Base-by-base conservation (phyloP, 805 yeast genomes). In the Zygotorulaspora sp. region DNA sequence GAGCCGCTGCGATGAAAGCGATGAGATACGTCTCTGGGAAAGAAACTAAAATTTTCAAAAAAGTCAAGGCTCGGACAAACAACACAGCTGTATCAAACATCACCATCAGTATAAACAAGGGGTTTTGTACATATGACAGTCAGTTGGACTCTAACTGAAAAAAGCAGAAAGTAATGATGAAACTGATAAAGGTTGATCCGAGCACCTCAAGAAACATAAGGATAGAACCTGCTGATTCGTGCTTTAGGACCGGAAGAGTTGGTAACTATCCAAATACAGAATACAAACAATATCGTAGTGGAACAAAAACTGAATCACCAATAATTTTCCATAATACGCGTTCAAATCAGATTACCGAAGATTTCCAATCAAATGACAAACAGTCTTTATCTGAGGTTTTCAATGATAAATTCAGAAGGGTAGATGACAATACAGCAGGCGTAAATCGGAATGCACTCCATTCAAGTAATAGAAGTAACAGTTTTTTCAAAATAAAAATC, bases 1-100 rank as follows among this genome's bases (percentile, higher is more conserved):
- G n/a, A n/a, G n/a, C n/a, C n/a, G n/a, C n/a, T 44, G 50, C 31
- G 48, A 48, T 45, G 49, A 40, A 40, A 18, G 22, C 35, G 27
- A 21, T 7, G 30, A 24, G 33, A 29, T 22, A 38, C 37, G 38
- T n/a, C n/a, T n/a, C n/a, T n/a, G n/a, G n/a, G n/a, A n/a, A n/a
- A n/a, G 26, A 7, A 23, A 23, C 26, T 5, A 23, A 7, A 13
- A 7, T 11, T 23, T 23, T 13, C 4, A 11, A 4, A 23, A 23
- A 23, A 23, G 12, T 11, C 12, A 5, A 13, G 26, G 12, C 26
- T 7, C 12, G 26, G 26, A 23, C 8, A 23, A 23, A 13, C 4
- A 13, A 23, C 8, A 23, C n/a, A n/a, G n/a, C n/a, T n/a, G n/a
- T n/a, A n/a, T n/a, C n/a, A n/a, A n/a, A n/a, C n/a, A n/a, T n/a